Evolutionary conservation across 768 basidiomycete species (phyloP), one percentile per base, ranked within the genome.

Genomic region (Ephemerocybe angulata): DNA sequence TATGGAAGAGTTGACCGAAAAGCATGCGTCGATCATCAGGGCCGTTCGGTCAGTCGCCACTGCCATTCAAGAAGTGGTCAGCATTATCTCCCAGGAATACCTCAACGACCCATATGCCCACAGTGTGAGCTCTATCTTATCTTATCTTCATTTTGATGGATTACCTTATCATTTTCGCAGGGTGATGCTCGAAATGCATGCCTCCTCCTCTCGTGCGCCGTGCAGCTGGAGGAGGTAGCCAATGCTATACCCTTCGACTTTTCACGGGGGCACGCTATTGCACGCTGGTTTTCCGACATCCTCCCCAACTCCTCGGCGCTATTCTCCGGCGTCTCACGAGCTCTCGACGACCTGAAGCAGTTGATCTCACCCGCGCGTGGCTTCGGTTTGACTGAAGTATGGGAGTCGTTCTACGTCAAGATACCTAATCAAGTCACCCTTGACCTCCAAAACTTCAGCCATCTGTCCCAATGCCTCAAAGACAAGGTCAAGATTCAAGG

Each of bases 351-450:
- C 5, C 71, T 95, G 3, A 72, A 76, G 33, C 67, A 75, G 4
- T 63, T 73, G 3, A 73, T 88, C 15, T 80, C 80, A 2, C 77
- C 85, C 15, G 82, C 83, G 6, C 79, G 82, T n/a, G 94, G 95
- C 3, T 74, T 83, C 24, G 88, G 87, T 22, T 72, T 94, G 65
- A 70, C 79, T 19, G 76, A 85, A 21, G 81, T 96, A 31, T 96
- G 93, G 93, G 50, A 51, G n/a, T 19, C 41, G 7, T 56, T 51
- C 38, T 51, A 56, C 31, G 4, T 33, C 31, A 11, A 37, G 19
- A 33, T 50, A 5, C 48, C 48, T 8, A n/a, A 33, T 15, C n/a
- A 50, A 13, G 19, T 50, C 19, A 19, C 31, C n/a, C 21, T n/a
- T 31, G 29, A 50, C 19, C 30, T 50, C 21, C 30, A 35, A 19